Conservation (phyloP, 2,329 filamentous ascomycete genomes). For the Fusarium sp. region DNA sequence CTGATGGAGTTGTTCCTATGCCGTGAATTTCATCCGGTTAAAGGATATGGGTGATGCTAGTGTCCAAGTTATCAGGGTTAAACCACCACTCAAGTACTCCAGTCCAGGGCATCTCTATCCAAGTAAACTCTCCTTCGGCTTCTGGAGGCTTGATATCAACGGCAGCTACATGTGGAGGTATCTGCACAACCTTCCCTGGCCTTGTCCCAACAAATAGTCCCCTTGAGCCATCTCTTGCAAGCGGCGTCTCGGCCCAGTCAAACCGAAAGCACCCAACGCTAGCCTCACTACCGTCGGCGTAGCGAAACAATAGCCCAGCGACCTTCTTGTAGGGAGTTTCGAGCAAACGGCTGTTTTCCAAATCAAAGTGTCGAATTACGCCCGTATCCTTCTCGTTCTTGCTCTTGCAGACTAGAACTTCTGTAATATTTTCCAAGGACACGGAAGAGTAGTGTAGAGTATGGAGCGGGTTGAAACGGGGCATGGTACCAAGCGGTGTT, state of each 20-base stretch:
- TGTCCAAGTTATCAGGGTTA: neutral
- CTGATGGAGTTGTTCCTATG: neutral
- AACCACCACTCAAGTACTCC: constrained; percentile 22
- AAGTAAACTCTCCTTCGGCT: neutral
- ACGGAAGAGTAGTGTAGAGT: neutral
- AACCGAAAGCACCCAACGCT: constrained; percentile 11
- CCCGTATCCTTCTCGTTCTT: neutral
- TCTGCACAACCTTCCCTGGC: neutral
- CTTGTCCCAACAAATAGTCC: neutral
- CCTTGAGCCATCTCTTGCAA: neutral
- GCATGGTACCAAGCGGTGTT: neutral
- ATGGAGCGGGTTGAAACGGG: neutral
- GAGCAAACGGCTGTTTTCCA: neutral
- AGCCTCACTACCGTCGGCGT: neutral
- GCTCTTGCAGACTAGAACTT: neutral
- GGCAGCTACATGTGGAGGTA: neutral
- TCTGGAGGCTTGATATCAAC: neutral
- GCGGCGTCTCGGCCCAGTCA: neutral
- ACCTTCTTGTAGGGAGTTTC: neutral
- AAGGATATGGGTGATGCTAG: neutral
- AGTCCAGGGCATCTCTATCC: neutral
- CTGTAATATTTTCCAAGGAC: neutral
- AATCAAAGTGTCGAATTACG: neutral
- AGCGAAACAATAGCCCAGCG: neutral
- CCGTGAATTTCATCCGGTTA: neutral